These are phyloP conservation scores for Lippia alba DNA, from an alignment of 305 asterid genomes.

Conservation along the genomic window DNA sequence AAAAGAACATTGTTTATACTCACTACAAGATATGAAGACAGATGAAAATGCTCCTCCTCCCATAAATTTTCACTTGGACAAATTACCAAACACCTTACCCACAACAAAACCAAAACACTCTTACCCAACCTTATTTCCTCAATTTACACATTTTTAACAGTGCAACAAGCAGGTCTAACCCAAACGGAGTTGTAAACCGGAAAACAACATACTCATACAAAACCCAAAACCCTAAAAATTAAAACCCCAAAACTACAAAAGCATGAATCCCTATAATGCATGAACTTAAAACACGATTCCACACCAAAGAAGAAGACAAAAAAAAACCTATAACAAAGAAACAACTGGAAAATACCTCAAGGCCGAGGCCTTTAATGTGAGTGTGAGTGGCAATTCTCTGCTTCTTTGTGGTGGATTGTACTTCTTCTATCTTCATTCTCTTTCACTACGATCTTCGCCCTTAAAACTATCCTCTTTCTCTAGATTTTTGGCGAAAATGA, in stretches of 20 bases:
- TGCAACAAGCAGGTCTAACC: background rate
- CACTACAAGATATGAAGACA: background rate
- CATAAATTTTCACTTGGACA: too few relatives aligned
- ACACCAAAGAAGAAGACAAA: background rate
- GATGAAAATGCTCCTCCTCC: background rate
- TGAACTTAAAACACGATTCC: background rate
- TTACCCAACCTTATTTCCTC: background rate
- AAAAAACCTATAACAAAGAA: background rate
- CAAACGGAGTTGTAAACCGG: background rate
- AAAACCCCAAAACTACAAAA: slow-evolving; percentile 29
- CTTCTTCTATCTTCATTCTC: slow-evolving; percentile 89
- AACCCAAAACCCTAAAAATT: slow-evolving; percentile 31
- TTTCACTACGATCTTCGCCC: too few relatives aligned
- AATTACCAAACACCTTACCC: background rate
- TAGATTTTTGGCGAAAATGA: background rate
- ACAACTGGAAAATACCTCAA: slow-evolving; percentile 59
- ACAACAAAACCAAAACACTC: background rate
- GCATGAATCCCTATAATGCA: slow-evolving; percentile 5
- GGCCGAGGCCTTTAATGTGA: slow-evolving; percentile 95
- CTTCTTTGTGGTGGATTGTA: slow-evolving; percentile 87
- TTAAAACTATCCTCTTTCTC: background rate
- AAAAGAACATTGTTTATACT: slow-evolving; percentile 8
- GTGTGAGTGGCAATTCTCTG: slow-evolving; percentile 93
- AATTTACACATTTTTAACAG: background rate
- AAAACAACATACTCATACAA: background rate